Evolutionary conservation across 805 yeast species (phyloP), one percentile per base, ranked within the genome.

Genomic region (Priceomyces carsonii): DNA sequence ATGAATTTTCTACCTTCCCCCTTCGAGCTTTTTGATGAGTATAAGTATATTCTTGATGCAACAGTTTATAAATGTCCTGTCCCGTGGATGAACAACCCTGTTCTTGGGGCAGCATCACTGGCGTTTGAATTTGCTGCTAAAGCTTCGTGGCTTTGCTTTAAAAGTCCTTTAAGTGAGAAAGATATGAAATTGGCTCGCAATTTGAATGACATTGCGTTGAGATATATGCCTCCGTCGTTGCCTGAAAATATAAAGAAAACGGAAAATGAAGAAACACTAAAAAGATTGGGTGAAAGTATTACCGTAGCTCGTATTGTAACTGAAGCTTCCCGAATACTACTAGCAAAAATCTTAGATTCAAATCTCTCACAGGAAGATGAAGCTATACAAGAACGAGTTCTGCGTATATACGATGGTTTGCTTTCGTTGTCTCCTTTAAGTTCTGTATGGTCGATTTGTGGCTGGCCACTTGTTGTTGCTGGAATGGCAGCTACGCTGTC

Each of bases 111-210:
- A 14, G 33, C 33, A 5, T 15, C 23, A 13, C 20, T 16, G 16
- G 33, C 33, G 23, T 30, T 30, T 30, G 33, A 30, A 15, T 15
- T 30, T 30, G 33, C 33, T 12, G 33, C 33, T n/a, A 30, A 30
- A 14, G 33, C 33, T 21, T 30, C 33, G 6, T 30, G 33, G 33
- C 23, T 30, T 8, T 30, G 33, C 18, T 30, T 30, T 30, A 30
- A 30, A 13, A 21, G 26, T 12, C 33, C 33, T 2, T 20, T 30
- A 15, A 13, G 23, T 30, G 19, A 30, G n/a, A 9, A 14, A 3
- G 17, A 14, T 21, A 30, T 8, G 26, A 6, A 8, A 13, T 14
- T 30, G n/a, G 33, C 33, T 8, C 10, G 19, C 15, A 13, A 30
- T 6, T 14, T 30, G 6, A 21, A 13, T n/a, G 26, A 30, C 8